Evolutionary conservation across 2,329 filamentous ascomycete species (phyloP), one percentile per base, ranked within the genome.

Genomic region (Epichloe sp.): DNA sequence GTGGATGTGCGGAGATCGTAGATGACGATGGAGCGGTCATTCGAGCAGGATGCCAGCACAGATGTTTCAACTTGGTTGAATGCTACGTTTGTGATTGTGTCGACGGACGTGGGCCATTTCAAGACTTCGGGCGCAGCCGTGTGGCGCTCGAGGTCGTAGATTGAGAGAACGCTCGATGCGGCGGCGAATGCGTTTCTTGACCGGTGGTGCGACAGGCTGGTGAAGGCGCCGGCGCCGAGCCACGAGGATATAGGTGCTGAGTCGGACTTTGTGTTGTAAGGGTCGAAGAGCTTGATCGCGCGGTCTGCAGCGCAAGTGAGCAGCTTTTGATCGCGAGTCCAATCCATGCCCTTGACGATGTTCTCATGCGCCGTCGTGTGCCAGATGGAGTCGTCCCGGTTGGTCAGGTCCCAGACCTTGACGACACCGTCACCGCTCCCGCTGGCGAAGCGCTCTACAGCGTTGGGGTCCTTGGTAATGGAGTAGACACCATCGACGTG

Each of bases 11-110:
- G 83, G 44, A 97, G 76, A 64, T 98, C 93, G 68, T 96, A 97
- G 54, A 98, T 78, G 42, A 96, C 83, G 54, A 98, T 72, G 31
- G 85, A 87, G 56, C 91, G 81, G 64, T 98, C 93, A 10, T 83
- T 86, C 37, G 86, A 88, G 54, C 85, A 85, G 0, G 88, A 93
- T 7, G 83, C 93, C 34, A 98, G 73, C 43, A 98, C 80, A 0
- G 88, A 94, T 0, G 91, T 95, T 71, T 98, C 93, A 38, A 87
- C 86, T 64, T 94, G 85, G 70, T 97, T 98, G 73, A 97, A 95
- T 42, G 86, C 78, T 52, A 96, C 79, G 12, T 85, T 78, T 43
- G 82, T 95, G 68, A 97, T 93, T 4, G 93, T 97, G 67, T 95
- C 93, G 53, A 87, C 83, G 10, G 84, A 81, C 5, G 86, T 93